Percentiles rank a stretch among this genome's conserved stretches.
These are phyloP conservation scores for Tylopilus rubrobrunneus DNA, from an alignment of 768 basidiomycete genomes.

Conservation along the genomic window DNA sequence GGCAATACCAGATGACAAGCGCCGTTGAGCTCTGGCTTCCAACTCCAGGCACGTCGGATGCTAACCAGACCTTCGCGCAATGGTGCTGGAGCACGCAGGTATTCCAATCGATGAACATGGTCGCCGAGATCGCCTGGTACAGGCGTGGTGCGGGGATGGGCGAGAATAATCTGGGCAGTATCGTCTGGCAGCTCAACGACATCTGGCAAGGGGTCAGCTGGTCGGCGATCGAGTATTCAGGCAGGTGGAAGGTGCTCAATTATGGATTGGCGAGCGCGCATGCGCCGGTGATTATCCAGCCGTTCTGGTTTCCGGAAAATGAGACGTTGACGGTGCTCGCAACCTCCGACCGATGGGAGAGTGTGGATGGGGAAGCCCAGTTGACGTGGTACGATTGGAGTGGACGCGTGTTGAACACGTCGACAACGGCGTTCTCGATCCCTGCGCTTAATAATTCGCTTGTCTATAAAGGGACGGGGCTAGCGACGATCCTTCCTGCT, in stretches of 20 bases:
- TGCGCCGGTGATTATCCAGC: slow-evolving; percentile 46
- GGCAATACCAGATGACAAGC: slow-evolving; percentile 46
- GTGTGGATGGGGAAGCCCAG: slow-evolving; percentile 43
- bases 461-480: slow-evolving; percentile 37
- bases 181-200: no score
- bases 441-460: slow-evolving; percentile 50
- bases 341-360: slow-evolving; percentile 50
- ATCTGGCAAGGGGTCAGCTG: slow-evolving; percentile 19
- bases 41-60: no score
- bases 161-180: slow-evolving; percentile 34
- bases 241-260: slow-evolving; percentile 51
- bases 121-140: slow-evolving; percentile 56
- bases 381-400: slow-evolving; percentile 59
- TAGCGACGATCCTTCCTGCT: slow-evolving; percentile 43
- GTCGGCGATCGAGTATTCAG: no score
- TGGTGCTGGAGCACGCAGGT: slow-evolving; percentile 63
- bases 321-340: slow-evolving; percentile 46
- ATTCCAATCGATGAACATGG: slow-evolving; percentile 57
- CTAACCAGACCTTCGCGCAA: slow-evolving; percentile 59
- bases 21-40: slow-evolving; percentile 55
- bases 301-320: slow-evolving; percentile 52
- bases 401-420: slow-evolving; percentile 39
- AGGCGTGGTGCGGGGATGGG: slow-evolving; percentile 59
- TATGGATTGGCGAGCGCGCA: slow-evolving; percentile 45
- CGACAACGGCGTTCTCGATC: slow-evolving; percentile 37